A percentile compares a stretch with the other conserved stretches of the same genome.
Evolutionary conservation across 352 stramenopile genomes (phyloP).

Genomic region (Phytophthora quininea): DNA sequence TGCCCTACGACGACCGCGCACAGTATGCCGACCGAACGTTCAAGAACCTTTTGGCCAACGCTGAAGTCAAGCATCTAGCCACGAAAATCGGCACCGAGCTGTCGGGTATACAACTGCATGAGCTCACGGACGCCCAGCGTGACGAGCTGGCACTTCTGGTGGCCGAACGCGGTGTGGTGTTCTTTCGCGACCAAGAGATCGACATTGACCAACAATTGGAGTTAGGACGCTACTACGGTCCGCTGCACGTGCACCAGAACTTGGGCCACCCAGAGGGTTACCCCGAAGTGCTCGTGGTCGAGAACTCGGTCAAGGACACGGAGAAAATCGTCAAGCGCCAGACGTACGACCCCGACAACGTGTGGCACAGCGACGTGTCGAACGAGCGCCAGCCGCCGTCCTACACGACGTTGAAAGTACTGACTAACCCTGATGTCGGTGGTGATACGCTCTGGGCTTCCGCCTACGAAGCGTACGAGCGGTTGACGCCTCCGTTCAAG

Average conservation of each 20-base stretch:
- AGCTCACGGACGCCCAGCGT: slow-evolving; percentile 22
- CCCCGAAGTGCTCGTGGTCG: slow-evolving; percentile 20
- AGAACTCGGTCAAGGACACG: slow-evolving; percentile 18
- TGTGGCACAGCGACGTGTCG: slow-evolving; percentile 51
- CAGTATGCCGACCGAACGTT: slow-evolving; percentile 27
- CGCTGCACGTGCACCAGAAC: slow-evolving; percentile 24
- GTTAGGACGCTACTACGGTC: slow-evolving; percentile 26
- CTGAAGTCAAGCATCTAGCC: slow-evolving; percentile 23
- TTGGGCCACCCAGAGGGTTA: slow-evolving; percentile 16
- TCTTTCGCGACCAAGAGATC: slow-evolving; percentile 25
- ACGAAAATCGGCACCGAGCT: slow-evolving; percentile 28
- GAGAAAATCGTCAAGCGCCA: slow-evolving; percentile 22
- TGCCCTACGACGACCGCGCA: slow-evolving; percentile 20
- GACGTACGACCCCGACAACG: slow-evolving; percentile 24
- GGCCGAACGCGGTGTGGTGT: slow-evolving; percentile 22
- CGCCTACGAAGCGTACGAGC: slow-evolving; percentile 53
- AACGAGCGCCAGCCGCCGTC: slow-evolving; percentile 44
- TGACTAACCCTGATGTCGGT: slow-evolving; percentile 36
- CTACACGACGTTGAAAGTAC: slow-evolving; percentile 36
- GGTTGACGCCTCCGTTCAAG: slow-evolving; percentile 43
- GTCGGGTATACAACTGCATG: slow-evolving; percentile 26
- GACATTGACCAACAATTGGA: slow-evolving; percentile 24
- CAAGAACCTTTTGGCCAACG: slow-evolving; percentile 21
- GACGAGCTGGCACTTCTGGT: slow-evolving; percentile 25
- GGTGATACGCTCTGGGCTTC: slow-evolving; percentile 55